A percentile compares a stretch with the other conserved stretches of the same genome.
phyloP scores from a whole-genome alignment of 495 filamentous ascomycete species.

The Halenospora varia region DNA sequence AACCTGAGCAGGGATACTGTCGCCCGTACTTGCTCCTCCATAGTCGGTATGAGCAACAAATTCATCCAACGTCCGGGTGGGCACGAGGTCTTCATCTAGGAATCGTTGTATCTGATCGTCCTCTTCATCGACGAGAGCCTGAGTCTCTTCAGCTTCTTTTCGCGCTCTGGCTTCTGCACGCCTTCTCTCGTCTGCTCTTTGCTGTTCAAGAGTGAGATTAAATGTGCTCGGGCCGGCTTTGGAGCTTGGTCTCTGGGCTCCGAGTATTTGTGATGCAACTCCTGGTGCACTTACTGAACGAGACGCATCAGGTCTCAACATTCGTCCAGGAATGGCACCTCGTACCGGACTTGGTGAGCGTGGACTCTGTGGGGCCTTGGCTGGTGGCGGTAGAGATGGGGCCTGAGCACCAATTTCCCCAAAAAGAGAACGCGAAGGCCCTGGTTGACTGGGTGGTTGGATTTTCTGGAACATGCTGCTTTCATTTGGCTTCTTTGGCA shows the following conservation, averaged over 20 bases:
- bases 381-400: slow-evolving; percentile 52
- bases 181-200: slow-evolving; percentile 14
- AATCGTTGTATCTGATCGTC: slow-evolving; percentile 50
- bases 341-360: slow-evolving; percentile 80
- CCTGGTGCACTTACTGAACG: slow-evolving; percentile 57
- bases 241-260: slow-evolving; percentile 11
- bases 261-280: slow-evolving; percentile 42
- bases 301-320: slow-evolving; percentile 45
- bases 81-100: slow-evolving; percentile 41
- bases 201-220: slow-evolving; percentile 4
- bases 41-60: slow-evolving; percentile 71
- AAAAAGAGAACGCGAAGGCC: slow-evolving; percentile 46
- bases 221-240: not conserved
- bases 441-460: slow-evolving; percentile 9
- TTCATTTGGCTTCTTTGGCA: slow-evolving; percentile 3
- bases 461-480: slow-evolving; percentile 14
- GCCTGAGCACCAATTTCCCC: slow-evolving; percentile 53
- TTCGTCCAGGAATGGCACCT: slow-evolving; percentile 38
- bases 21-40: slow-evolving; percentile 50
- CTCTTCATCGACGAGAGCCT: slow-evolving; percentile 49
- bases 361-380: slow-evolving; percentile 44
- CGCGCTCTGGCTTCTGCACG: slow-evolving; percentile 32
- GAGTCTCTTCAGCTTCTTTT: slow-evolving; percentile 43
- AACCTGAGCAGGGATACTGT: slow-evolving; percentile 69
- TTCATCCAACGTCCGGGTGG: slow-evolving; percentile 48